Evolutionary conservation across 2,329 filamentous ascomycete genomes (phyloP).

Genomic region (Trichoderma sp.): DNA sequence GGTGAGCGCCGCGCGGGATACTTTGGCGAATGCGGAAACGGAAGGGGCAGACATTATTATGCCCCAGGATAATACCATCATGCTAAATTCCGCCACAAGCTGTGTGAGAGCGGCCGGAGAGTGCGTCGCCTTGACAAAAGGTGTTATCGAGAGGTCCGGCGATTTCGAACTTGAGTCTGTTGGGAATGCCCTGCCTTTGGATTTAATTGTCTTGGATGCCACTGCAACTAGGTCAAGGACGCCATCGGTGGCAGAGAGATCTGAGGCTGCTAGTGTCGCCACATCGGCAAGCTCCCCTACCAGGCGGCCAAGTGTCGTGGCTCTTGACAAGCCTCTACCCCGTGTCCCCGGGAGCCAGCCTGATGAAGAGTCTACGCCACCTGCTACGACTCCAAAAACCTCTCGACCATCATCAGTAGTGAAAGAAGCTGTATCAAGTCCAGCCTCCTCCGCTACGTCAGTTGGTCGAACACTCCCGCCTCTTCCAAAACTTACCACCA

Average conservation of each 20-base stretch:
- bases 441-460: constrained; percentile 51
- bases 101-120: constrained; percentile 91
- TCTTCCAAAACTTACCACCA: constrained; percentile 59
- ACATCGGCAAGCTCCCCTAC: constrained; percentile 42
- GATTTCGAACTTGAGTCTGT: constrained; percentile 87
- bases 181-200: constrained; percentile 55
- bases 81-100: constrained; percentile 77
- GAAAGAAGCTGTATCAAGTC: constrained; percentile 46
- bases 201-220: constrained; percentile 53
- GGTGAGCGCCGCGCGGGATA: constrained; percentile 77
- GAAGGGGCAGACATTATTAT: constrained; percentile 78
- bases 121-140: constrained; percentile 83
- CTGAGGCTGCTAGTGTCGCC: constrained; percentile 43
- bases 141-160: constrained; percentile 82
- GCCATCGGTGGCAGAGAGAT: constrained; percentile 39
- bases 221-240: constrained; percentile 40
- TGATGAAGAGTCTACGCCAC: constrained; percentile 28
- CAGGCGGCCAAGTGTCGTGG: constrained; percentile 44
- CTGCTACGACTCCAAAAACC: constrained; percentile 38
- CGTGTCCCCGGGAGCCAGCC: constrained; percentile 53
- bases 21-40: constrained; percentile 68
- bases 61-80: constrained; percentile 73
- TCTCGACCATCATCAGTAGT: constrained; percentile 48
- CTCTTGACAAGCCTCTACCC: constrained; percentile 69
- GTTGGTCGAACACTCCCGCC: constrained; percentile 54